Conservation (phyloP, 2,329 filamentous ascomycete species). For the Phyllosticta citribraziliensis region DNA sequence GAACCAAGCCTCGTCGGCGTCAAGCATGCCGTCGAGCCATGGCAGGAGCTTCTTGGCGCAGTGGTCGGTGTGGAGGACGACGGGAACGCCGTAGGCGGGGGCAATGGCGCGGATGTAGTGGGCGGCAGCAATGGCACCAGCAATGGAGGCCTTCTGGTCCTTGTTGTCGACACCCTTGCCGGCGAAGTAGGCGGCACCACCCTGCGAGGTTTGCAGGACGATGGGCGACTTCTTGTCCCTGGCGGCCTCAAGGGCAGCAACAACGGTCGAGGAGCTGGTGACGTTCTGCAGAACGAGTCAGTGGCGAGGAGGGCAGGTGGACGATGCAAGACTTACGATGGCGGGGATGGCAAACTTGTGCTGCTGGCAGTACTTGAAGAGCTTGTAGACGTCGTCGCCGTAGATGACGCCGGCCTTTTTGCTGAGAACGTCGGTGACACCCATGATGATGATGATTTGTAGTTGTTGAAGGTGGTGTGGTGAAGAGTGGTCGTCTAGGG, state of each 20-base stretch:
- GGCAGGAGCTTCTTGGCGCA: slow-evolving; percentile 99
- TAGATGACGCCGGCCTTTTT: slow-evolving; percentile 55
- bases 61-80: slow-evolving; percentile 90
- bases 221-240: slow-evolving; percentile 84
- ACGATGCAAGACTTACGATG: slow-evolving; percentile 33
- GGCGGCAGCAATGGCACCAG: slow-evolving; percentile 71
- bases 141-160: slow-evolving; percentile 78
- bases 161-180: slow-evolving; percentile 33
- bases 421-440: slow-evolving; percentile 45
- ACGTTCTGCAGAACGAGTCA: slow-evolving; percentile 50
- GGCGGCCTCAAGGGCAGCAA: slow-evolving; percentile 87
- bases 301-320: slow-evolving; percentile 10
- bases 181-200: slow-evolving; percentile 61
- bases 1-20: slow-evolving; percentile 91
- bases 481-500: slow-evolving; percentile 4
- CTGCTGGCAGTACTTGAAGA: slow-evolving; percentile 86
- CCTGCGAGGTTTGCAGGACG: slow-evolving; percentile 88
- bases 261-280: slow-evolving; percentile 80
- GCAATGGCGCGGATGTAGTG: slow-evolving; percentile 89
- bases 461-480: background rate
- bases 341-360: slow-evolving; percentile 82
- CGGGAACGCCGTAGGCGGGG: slow-evolving; percentile 73
- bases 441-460: slow-evolving; percentile 27
- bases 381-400: slow-evolving; percentile 54
- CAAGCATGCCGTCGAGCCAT: slow-evolving; percentile 73